Evolutionary conservation across 2,329 filamentous ascomycete genomes (phyloP).

Genomic region (Chrysoporthe deuterocubensis): DNA sequence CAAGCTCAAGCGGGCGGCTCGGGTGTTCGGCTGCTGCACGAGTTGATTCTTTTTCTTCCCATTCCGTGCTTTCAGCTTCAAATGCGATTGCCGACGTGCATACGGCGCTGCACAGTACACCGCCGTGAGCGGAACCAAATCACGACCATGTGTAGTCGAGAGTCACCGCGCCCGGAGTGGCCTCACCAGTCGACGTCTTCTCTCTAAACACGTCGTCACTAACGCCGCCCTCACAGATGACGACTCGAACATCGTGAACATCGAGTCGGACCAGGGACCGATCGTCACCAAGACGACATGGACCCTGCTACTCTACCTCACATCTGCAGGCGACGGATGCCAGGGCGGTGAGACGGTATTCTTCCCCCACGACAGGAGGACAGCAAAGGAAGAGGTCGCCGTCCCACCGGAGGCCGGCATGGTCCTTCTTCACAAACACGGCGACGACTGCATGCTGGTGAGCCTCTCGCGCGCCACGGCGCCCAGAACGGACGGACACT

Average conservation of each 20-base stretch:
- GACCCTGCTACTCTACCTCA: slow-evolving; percentile 89
- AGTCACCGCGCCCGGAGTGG: neutral
- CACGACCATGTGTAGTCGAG: neutral
- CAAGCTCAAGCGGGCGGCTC: neutral
- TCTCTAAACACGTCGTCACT: neutral
- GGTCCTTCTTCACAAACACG: slow-evolving; percentile 85
- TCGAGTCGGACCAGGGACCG: slow-evolving; percentile 51
- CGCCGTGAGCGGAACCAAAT: neutral
- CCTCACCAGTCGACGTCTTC: neutral
- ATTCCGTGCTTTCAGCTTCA: neutral
- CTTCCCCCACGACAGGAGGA: slow-evolving; percentile 70
- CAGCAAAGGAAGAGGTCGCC: slow-evolving; percentile 66
- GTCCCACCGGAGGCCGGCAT: slow-evolving; percentile 82
- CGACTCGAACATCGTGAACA: slow-evolving; percentile 75
- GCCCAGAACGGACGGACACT: neutral
- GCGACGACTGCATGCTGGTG: slow-evolving; percentile 81
- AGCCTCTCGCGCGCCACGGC: slow-evolving; percentile 35
- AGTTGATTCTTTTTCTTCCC: neutral
- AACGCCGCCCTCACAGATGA: slow-evolving; percentile 65
- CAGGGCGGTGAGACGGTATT: slow-evolving; percentile 90
- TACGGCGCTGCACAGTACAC: neutral
- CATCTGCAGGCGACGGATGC: slow-evolving; percentile 74
- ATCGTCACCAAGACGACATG: slow-evolving; percentile 76
- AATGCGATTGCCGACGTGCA: neutral
- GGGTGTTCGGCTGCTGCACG: neutral